Base-by-base conservation (phyloP, 2,329 filamentous ascomycete species). In the Rachicladosporium sp. region DNA sequence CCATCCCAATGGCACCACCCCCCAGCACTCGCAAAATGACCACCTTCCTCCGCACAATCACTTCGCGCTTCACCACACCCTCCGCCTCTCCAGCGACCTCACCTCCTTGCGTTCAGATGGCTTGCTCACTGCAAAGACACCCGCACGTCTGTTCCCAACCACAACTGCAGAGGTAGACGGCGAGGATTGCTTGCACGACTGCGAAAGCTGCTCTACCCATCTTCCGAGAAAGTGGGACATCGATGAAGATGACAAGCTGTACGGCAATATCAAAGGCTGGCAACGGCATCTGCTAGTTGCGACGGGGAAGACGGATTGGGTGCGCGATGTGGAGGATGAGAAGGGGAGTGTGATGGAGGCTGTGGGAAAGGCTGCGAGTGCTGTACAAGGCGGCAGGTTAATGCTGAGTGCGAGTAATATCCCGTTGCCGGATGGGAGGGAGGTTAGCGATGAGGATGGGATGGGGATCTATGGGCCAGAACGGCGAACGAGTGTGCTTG, bases 301-400 rank as follows among this genome's bases (percentile, higher is more conserved):
- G 15, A 98, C 91, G n/a, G 85, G 87, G 45, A 94, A 95, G 73
- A 74, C 80, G 19, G 91, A 98, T 63, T 98, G 91, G 91, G 82
- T 89, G 55, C 67, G 84, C 44, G 82, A 93, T 65, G 84, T 94
- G 34, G 77, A 75, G 41, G 83, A 96, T 56, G 91, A 96, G 68
- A 80, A 83, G 50, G 72, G 68, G 35, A 73, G 68, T 42, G 60
- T 76, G 38, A 74, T 75, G 69, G 65, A 70, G 54, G 67, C 67
- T 1, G 62, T 70, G 9, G 65, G 63, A 44, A 64, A 65, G 49
- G 48, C 52, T 38, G 40, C 40, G 21, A 38, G 38, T 29, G 37
- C 45, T 21, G 50, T 57, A 3, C 39, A 55, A 40, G 53, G 53
- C 29, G 54, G 54, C 82, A 80, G 73, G 61, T 70, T 95, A 49